phyloP scores from a whole-genome alignment of 305 asterid species.

The Rubia balearica region DNA sequence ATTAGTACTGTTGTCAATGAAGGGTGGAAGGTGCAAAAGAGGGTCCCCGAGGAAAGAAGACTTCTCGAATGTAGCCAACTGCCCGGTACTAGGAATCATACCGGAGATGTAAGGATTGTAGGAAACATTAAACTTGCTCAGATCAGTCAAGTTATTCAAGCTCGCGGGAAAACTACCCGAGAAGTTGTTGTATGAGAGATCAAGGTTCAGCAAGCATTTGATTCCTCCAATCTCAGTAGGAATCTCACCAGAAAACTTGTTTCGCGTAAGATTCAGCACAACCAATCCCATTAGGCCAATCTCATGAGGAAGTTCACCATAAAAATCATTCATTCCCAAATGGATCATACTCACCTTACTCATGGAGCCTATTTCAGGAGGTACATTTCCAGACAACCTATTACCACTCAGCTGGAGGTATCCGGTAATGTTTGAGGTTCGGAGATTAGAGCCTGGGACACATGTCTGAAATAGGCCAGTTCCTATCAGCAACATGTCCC shows the following conservation, averaged over 20 bases:
- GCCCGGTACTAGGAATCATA: constrained; percentile 56
- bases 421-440: constrained; percentile 52
- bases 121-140: constrained; percentile 84
- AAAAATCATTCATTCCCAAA: constrained; percentile 51
- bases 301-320: constrained; percentile 54
- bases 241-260: constrained; percentile 58
- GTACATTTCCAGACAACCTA: constrained; percentile 55
- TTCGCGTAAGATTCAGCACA: constrained; percentile 54
- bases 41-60: constrained; percentile 77
- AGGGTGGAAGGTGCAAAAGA: constrained; percentile 53
- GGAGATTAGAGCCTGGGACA: constrained; percentile 45
- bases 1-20: constrained; percentile 42
- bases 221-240: constrained; percentile 72
- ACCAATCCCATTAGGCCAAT: constrained; percentile 51
- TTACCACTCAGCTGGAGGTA: constrained; percentile 74
- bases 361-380: constrained; percentile 66
- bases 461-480: constrained; percentile 70
- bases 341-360: constrained; percentile 78
- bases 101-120: constrained; percentile 73
- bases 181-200: constrained; percentile 74
- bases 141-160: constrained; percentile 53
- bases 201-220: constrained; percentile 72
- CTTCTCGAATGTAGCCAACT: constrained; percentile 65
- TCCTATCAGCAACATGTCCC: constrained; percentile 75
- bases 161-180: constrained; percentile 68